These are phyloP conservation scores for Jamesozyma hellenica DNA, from an alignment of 805 yeast species.

Conservation along the genomic window DNA sequence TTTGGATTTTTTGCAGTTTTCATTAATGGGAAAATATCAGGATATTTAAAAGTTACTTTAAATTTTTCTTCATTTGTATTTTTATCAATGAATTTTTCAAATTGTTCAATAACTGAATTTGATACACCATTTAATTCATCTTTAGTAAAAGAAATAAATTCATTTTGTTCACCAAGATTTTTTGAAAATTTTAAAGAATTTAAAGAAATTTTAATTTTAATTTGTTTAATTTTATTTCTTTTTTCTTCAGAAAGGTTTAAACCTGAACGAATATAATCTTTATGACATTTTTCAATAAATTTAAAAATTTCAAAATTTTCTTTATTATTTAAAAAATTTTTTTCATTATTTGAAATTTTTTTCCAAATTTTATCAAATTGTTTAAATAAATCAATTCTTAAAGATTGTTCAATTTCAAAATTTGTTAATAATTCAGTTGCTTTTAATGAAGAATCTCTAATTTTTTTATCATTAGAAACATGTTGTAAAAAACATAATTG, in stretches of 20 bases:
- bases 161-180: conserved; percentile 64
- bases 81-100: conserved; percentile 34
- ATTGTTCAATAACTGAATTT: conserved; percentile 46
- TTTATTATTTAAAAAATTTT: conserved; percentile 4
- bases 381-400: conserved; percentile 57
- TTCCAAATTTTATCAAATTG: conserved; percentile 46
- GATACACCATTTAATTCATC: conserved; percentile 73
- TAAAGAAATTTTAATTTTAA: conserved; percentile 50
- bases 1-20: conserved; percentile 55
- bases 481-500: conserved; percentile 62
- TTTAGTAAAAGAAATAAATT: conserved; percentile 45
- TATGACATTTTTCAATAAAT: conserved; percentile 46
- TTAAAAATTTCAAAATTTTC: conserved; percentile 45
- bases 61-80: conserved; percentile 34
- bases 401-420: conserved; percentile 50
- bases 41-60: conserved; percentile 73
- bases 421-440: conserved; percentile 51
- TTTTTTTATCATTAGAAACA: conserved; percentile 52
- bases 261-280: conserved; percentile 57
- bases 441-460: conserved; percentile 60
- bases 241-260: conserved; percentile 47
- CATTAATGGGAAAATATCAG: conserved; percentile 69
- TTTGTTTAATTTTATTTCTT: conserved; percentile 45
- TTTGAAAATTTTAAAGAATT: conserved; percentile 49
- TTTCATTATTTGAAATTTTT: conserved; percentile 24